phyloP scores from a whole-genome alignment of 1,139 yeast species.

The Suhomyces chickasaworum region DNA sequence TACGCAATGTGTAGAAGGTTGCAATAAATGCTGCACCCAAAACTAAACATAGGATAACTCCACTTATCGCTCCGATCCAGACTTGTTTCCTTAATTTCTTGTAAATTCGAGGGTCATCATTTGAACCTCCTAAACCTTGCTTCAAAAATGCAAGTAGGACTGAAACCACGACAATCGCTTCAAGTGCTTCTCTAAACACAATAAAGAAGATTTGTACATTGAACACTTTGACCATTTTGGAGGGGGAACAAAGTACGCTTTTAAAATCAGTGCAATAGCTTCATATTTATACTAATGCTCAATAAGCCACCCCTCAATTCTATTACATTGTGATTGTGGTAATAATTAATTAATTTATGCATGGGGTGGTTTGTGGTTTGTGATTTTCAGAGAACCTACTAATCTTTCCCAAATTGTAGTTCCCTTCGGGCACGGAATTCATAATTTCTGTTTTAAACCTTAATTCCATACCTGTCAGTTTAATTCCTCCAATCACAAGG shows the following conservation, averaged over 20 bases:
- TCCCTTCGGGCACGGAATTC: background rate
- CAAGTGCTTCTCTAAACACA: conserved; percentile 86
- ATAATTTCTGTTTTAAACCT: background rate
- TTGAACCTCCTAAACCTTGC: conserved; percentile 68
- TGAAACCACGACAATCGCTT: conserved; percentile 86
- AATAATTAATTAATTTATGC: background rate
- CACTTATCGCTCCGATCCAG: conserved; percentile 29
- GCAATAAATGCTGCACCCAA: conserved; percentile 29
- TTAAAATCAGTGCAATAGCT: background rate
- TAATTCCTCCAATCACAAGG: background rate
- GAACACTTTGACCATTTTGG: conserved; percentile 43
- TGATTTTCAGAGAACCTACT: background rate
- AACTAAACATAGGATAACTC: conserved; percentile 25
- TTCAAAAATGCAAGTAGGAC: conserved; percentile 87
- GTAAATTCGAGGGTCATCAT: conserved; percentile 54
- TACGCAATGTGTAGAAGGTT: conserved; percentile 27
- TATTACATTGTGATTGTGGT: background rate
- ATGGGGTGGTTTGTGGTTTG: background rate
- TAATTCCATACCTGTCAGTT: background rate
- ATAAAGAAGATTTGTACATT: conserved; percentile 74
- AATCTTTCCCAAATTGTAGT: background rate
- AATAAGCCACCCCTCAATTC: background rate
- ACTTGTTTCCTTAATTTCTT: conserved; percentile 50
- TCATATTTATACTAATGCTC: background rate
- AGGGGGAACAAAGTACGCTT: conserved; percentile 6